Evolutionary conservation across 306 rosid species (phyloP).

Genomic region (Albizia julibrissin): DNA sequence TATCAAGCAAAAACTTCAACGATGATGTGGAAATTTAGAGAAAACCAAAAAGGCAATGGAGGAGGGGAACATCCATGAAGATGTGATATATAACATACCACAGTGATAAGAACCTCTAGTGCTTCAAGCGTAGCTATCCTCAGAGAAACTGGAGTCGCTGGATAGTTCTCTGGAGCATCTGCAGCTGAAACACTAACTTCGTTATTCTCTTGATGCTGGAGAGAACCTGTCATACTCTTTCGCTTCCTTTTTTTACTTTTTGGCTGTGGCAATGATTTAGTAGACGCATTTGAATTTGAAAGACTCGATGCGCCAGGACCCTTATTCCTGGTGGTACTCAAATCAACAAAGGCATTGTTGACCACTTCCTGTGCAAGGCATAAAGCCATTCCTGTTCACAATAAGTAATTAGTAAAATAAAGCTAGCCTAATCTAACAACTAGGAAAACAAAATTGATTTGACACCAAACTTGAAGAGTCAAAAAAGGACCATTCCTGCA

Average conservation of each 20-base stretch:
- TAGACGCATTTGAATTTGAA: conserved; percentile 44
- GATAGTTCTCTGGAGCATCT: conserved; percentile 37
- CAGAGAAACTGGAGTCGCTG: conserved; percentile 50
- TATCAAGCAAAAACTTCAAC: background rate
- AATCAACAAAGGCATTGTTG: conserved; percentile 65
- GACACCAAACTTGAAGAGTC: conserved; percentile 7
- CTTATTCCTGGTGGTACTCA: conserved; percentile 50
- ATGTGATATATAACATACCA: conserved; percentile 53
- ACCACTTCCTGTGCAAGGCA: conserved; percentile 67
- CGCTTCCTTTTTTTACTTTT: conserved; percentile 71
- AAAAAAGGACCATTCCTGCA: background rate
- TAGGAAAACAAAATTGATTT: conserved; percentile 12
- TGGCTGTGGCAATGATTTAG: conserved; percentile 38
- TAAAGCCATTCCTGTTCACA: conserved; percentile 73
- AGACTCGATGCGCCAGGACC: conserved; percentile 34
- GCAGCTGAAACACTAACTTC: conserved; percentile 42
- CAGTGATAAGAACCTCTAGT: conserved; percentile 71
- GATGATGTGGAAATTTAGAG: background rate
- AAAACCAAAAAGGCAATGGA: background rate
- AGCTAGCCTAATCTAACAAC: conserved; percentile 24
- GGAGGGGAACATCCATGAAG: conserved; percentile 5
- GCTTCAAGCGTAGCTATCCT: conserved; percentile 88
- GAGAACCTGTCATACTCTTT: conserved; percentile 39
- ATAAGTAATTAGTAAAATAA: conserved; percentile 39
- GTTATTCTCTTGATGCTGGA: conserved; percentile 45